These are phyloP conservation scores for Chalara sp. DNA, from an alignment of 2,329 filamentous ascomycete genomes.

Conservation along the genomic window DNA sequence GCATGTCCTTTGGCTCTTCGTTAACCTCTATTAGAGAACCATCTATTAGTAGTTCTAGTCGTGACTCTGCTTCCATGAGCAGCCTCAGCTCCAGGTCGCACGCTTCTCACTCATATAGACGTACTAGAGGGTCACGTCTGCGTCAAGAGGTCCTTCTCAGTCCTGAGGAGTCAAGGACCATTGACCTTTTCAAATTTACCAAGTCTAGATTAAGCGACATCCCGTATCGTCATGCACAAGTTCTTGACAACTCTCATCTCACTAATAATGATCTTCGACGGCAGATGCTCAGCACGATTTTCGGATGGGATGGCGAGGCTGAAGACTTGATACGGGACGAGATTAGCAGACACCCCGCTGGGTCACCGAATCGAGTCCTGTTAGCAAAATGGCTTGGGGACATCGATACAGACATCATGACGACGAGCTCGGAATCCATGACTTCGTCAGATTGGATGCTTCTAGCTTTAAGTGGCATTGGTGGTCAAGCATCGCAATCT, in stretches of 20 bases:
- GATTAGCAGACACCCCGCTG: slow-evolving; percentile 63
- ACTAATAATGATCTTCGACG: slow-evolving; percentile 75
- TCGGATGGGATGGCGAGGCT: slow-evolving; percentile 87
- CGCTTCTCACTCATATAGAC: slow-evolving; percentile 32
- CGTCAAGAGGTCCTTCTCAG: slow-evolving; percentile 76
- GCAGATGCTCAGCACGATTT: slow-evolving; percentile 91
- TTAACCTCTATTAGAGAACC: slow-evolving; percentile 30
- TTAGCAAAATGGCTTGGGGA: slow-evolving; percentile 91
- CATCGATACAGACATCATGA: slow-evolving; percentile 73
- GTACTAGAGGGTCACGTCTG: slow-evolving; percentile 54
- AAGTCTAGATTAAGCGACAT: slow-evolving; percentile 76
- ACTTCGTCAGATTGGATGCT: slow-evolving; percentile 97
- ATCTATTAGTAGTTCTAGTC: slow-evolving; percentile 23
- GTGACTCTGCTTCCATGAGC: slow-evolving; percentile 51
- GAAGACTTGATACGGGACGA: slow-evolving; percentile 80
- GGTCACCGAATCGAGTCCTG: slow-evolving; percentile 73
- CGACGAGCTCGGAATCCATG: slow-evolving; percentile 76
- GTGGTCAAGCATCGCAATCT: slow-evolving; percentile 69
- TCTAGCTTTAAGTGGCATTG: slow-evolving; percentile 83
- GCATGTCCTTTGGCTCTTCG: slow-evolving; percentile 61
- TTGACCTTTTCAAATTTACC: slow-evolving; percentile 83
- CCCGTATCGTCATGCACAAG: slow-evolving; percentile 65
- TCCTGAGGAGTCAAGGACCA: slow-evolving; percentile 63
- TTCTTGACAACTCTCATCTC: slow-evolving; percentile 49
- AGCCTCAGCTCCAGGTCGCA: slow-evolving; percentile 36